Base-by-base conservation (phyloP, 169 alveolate genomes). In the Cryptosporidium felis region DNA sequence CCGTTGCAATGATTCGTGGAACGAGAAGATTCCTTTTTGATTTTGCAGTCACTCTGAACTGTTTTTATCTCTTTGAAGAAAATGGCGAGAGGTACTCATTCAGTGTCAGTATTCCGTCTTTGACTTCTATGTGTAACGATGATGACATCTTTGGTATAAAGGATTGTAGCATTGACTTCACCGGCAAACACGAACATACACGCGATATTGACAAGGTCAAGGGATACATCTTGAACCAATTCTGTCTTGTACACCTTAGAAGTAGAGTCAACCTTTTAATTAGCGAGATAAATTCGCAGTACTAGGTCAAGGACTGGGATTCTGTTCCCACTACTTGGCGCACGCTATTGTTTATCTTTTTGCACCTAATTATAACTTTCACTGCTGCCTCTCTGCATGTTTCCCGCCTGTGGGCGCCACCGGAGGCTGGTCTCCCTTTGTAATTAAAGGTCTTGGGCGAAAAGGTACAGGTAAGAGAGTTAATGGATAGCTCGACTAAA, bases 11-110 rank as follows among this genome's bases (percentile, higher is more conserved):
- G 60, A 91, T 93, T 49, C 38, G 96, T 32, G 96, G 93, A 8
- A 91, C 96, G 1, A 91, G 93, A 59, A 90, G 96, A 32, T 93
- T 92, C 80, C 82, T 93, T 63, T 93, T 93, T 63, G 96, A 93
- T 59, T 91, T 93, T 38, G 88, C 94, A 47, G 26, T 74, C 4
- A 34, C 65, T 53, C 8, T 74, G 14, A 74, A 53, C n/a, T 49
- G 85, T 16, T 5, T 36, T 5, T 74, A 74, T 40, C 18, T 14
- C 21, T 21, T 74, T 74, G 44, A 40, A 3, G 65, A 53, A 4
- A 63, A 26, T 23, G 44, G 1, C 5, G 85, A 74, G 9, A 53
- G 38, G 12, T 32, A 49, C 44, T 6, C 49, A 1, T 74, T 74
- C 28, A 53, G 10, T 51, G 56, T 74, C 14, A 36, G 26, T 18